phyloP scores from a whole-genome alignment of 208 protist species.

The Leptomonas pyrrhocoris region DNA sequence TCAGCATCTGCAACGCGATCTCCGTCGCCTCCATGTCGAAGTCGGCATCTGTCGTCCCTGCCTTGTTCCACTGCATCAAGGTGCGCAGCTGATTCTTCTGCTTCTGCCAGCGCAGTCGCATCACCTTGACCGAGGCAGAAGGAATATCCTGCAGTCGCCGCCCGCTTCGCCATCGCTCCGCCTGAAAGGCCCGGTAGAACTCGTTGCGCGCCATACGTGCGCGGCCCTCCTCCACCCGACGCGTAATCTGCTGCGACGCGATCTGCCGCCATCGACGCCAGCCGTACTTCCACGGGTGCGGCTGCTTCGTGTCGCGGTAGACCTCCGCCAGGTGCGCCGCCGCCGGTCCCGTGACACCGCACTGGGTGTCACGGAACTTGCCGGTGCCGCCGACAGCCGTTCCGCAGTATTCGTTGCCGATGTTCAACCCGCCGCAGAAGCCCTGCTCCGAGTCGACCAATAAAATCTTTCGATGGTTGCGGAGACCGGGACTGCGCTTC shows the following conservation, averaged over 20 bases:
- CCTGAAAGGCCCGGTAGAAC: conserved; percentile 34
- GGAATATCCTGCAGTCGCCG: conserved; percentile 28
- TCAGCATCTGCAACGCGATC: conserved; percentile 7
- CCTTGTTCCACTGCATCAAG: conserved; percentile 35
- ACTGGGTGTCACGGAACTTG: conserved; percentile 89
- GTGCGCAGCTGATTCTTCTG: conserved; percentile 29
- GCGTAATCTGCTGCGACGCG: conserved; percentile 61
- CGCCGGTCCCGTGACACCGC: conserved; percentile 71
- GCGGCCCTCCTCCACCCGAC: conserved; percentile 40
- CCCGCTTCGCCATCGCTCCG: conserved; percentile 21
- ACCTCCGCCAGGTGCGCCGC: conserved; percentile 81
- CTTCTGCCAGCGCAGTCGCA: conserved; percentile 28
- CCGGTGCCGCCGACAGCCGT: conserved; percentile 62
- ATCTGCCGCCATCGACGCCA: conserved; percentile 81
- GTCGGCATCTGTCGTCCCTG: conserved; percentile 11
- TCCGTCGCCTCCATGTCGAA: conserved; percentile 17
- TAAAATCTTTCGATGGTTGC: conserved; percentile 93
- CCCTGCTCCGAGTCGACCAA: conserved; percentile 81
- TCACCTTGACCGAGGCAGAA: conserved; percentile 32
- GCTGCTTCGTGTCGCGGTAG: conserved; percentile 87
- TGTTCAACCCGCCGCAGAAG: conserved; percentile 93
- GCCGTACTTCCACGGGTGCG: conserved; percentile 83
- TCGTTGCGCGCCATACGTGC: conserved; percentile 34
- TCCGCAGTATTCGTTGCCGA: conserved; percentile 93
- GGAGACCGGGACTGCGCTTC: conserved; percentile 77